Evolutionary conservation across 1,284 basidiomycete species (phyloP).

Genomic region (Rhodotorula sp.): DNA sequence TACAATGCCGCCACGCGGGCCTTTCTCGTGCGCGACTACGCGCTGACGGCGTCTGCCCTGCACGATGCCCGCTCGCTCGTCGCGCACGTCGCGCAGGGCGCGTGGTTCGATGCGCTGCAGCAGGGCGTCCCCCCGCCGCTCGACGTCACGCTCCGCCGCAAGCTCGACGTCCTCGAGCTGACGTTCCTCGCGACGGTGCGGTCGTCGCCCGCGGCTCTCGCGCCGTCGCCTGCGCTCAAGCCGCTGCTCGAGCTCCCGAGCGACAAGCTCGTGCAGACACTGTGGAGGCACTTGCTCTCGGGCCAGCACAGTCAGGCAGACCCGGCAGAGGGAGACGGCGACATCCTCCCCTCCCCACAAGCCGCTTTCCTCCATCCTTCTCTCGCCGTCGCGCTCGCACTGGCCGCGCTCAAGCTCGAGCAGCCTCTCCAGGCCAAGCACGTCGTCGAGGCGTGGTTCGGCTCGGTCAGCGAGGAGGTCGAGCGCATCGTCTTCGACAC

Average conservation of each 20-base stretch:
- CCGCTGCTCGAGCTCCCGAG: constrained; percentile 18
- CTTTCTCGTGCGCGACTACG: constrained; percentile 38
- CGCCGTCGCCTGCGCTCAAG: neutral
- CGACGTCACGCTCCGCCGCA: constrained; percentile 13
- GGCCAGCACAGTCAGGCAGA: neutral
- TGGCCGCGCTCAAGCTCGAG: constrained; percentile 40
- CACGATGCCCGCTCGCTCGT: constrained; percentile 2
- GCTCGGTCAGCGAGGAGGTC: constrained; percentile 24
- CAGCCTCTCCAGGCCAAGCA: constrained; percentile 18
- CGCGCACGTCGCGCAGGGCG: neutral
- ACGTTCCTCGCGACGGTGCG: constrained; percentile 40
- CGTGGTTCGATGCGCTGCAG: constrained; percentile 19
- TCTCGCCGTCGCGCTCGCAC: constrained; percentile 31
- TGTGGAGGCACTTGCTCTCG: constrained; percentile 23
- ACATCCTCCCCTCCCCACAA: constrained; percentile 28
- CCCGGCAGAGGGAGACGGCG: neutral
- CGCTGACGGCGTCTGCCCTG: constrained; percentile 17
- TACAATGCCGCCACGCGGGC: constrained; percentile 31
- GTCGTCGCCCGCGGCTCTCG: constrained; percentile 8
- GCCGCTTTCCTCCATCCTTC: constrained; percentile 37
- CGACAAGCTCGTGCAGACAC: constrained; percentile 9
- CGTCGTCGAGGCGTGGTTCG: constrained; percentile 36
- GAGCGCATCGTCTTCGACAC: constrained; percentile 23
- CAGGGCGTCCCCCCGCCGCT: neutral
- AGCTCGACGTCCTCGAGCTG: constrained; percentile 30